Percentiles rank a stretch among this genome's conserved stretches.
Conservation (phyloP, 495 filamentous ascomycete species). For the Penicillium lividum region DNA sequence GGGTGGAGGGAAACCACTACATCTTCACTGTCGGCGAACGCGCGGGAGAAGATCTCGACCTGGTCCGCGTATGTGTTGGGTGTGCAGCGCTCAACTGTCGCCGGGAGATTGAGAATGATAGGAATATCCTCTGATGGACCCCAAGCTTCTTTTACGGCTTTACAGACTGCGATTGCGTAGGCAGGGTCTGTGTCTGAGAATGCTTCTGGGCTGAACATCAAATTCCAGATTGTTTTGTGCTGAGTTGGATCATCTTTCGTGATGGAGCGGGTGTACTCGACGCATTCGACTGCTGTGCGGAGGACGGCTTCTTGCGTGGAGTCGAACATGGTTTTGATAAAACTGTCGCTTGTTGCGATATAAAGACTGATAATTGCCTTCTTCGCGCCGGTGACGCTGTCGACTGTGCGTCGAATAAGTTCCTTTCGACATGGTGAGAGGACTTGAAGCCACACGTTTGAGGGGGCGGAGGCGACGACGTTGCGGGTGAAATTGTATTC, state of each 20-base stretch:
- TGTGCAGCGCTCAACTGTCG: slow-evolving; percentile 84
- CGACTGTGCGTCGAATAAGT: slow-evolving; percentile 76
- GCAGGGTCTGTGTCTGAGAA: slow-evolving; percentile 79
- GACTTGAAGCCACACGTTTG: slow-evolving; percentile 87
- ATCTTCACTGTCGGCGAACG: slow-evolving; percentile 62
- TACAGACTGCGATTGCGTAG: slow-evolving; percentile 74
- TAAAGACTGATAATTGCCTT: slow-evolving; percentile 86
- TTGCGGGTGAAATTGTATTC: slow-evolving; percentile 82
- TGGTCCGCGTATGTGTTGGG: slow-evolving; percentile 91
- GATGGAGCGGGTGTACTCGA: slow-evolving; percentile 55
- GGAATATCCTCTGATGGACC: slow-evolving; percentile 69
- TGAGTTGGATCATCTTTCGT: slow-evolving; percentile 82
- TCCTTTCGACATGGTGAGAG: slow-evolving; percentile 84
- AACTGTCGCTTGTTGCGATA: slow-evolving; percentile 59
- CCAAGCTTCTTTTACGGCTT: slow-evolving; percentile 86
- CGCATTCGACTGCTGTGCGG: slow-evolving; percentile 71
- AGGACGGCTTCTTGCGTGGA: slow-evolving; percentile 72
- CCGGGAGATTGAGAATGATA: slow-evolving; percentile 90
- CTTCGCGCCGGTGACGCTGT: slow-evolving; percentile 76
- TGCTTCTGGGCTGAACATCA: slow-evolving; percentile 85
- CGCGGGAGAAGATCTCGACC: slow-evolving; percentile 75
- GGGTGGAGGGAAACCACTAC: slow-evolving; percentile 74
- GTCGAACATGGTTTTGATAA: slow-evolving; percentile 47
- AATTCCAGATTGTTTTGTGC: slow-evolving; percentile 68
- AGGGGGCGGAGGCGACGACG: slow-evolving; percentile 71